These are phyloP conservation scores for Neurospora sp. DNA, from an alignment of 495 filamentous ascomycete genomes.

Conservation along the genomic window DNA sequence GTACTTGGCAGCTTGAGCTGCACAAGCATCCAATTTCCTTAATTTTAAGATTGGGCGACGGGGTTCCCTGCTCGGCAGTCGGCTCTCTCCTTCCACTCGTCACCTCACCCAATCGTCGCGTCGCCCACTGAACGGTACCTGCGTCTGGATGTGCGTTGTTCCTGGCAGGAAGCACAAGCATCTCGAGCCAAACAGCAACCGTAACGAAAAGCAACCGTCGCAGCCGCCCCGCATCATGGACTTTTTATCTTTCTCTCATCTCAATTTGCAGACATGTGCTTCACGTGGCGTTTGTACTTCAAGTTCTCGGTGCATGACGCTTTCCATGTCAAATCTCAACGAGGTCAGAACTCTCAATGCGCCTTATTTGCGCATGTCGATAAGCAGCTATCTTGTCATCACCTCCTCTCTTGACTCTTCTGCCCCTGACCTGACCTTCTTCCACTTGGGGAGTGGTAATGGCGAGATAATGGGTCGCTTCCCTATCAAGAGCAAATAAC, in stretches of 20 bases:
- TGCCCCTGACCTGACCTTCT: background rate
- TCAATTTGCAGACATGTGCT: background rate
- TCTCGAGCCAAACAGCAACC: background rate
- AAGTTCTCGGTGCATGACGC: background rate
- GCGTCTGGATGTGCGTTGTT: background rate
- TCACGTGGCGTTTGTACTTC: background rate
- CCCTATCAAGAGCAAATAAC: background rate
- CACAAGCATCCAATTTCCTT: conserved; percentile 18
- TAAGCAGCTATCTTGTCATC: background rate
- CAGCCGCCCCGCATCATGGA: background rate
- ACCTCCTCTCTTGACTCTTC: background rate
- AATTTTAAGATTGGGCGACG: conserved; percentile 18
- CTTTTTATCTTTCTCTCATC: background rate
- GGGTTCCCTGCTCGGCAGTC: background rate
- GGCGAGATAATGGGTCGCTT: background rate
- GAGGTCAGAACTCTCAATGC: background rate
- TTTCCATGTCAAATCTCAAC: background rate
- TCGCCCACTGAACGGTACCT: background rate
- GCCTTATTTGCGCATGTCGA: background rate
- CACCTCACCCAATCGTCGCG: background rate
- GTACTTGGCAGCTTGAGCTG: conserved; percentile 4
- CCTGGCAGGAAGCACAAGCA: background rate
- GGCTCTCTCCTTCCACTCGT: background rate
- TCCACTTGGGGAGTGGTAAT: background rate
- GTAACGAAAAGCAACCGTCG: background rate